Percentiles rank a stretch among this genome's conserved stretches.
Conservation (phyloP, 2,329 filamentous ascomycete species). For the Macrophomina phaseolina region DNA sequence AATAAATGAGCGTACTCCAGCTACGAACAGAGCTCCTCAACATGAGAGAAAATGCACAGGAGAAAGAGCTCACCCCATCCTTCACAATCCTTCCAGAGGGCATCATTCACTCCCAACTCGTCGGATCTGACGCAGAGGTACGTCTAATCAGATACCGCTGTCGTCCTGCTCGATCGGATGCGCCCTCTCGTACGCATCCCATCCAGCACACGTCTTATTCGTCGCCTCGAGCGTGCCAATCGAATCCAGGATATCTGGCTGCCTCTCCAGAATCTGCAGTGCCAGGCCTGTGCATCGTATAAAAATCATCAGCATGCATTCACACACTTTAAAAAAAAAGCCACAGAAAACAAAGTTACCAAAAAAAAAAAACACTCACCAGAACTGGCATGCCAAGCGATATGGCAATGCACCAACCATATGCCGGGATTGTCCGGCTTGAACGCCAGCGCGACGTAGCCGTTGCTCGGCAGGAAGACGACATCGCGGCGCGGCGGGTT, state of each 20-base stretch:
- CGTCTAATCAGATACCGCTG: conserved; percentile 19
- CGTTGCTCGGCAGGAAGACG: conserved; percentile 38
- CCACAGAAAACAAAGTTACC: neutral
- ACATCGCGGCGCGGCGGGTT: conserved; percentile 45
- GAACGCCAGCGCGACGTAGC: conserved; percentile 43
- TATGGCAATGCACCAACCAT: conserved; percentile 48
- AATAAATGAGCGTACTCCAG: too few species aligned
- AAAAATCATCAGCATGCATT: neutral
- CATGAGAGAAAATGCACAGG: too few species aligned
- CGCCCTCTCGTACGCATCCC: conserved; percentile 19
- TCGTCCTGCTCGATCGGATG: conserved; percentile 26
- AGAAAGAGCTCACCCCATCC: too few species aligned
- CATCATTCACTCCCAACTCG: too few species aligned
- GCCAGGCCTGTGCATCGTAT: conserved; percentile 35
- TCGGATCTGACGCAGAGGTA: too few species aligned
- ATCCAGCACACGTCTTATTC: conserved; percentile 2
- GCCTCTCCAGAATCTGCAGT: conserved; percentile 41
- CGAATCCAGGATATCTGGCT: conserved; percentile 33
- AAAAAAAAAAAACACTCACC: neutral
- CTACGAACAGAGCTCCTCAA: too few species aligned
- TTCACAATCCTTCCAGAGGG: too few species aligned
- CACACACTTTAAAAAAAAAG: too few species aligned
- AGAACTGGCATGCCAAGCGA: conserved; percentile 44
- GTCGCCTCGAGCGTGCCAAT: conserved; percentile 21
- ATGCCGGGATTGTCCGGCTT: conserved; percentile 45